These are phyloP conservation scores for Rhododendron ferrugineum DNA, from an alignment of 148 eudicot genomes.

Conservation along the genomic window DNA sequence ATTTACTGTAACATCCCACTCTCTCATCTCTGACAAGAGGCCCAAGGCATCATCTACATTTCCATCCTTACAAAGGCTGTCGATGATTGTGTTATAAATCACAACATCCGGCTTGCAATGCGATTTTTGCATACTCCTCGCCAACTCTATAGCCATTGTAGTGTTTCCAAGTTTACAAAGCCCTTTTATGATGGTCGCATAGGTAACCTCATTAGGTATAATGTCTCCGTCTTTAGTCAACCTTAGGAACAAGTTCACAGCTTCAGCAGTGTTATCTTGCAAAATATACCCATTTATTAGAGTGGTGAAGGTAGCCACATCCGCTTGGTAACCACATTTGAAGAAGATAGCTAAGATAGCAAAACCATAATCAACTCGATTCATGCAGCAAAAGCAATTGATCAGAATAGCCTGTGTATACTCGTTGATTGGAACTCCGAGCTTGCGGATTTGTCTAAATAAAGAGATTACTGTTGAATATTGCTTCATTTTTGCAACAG, in stretches of 20 bases:
- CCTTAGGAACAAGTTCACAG: slow-evolving; percentile 12
- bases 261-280: neutral
- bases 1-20: neutral
- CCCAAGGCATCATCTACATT: neutral
- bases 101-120: neutral
- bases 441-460: neutral
- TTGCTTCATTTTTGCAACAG: neutral
- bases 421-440: neutral
- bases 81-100: neutral
- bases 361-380: slow-evolving; percentile 11
- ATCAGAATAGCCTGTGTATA: neutral
- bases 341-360: slow-evolving; percentile 3
- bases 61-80: slow-evolving; percentile 11
- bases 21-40: slow-evolving; percentile 2
- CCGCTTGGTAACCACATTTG: slow-evolving; percentile 9
- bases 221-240: neutral
- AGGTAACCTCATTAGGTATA: slow-evolving; percentile 3
- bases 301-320: slow-evolving; percentile 2
- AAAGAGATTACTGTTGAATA: neutral
- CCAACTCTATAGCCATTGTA: neutral
- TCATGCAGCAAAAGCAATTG: slow-evolving; percentile 2
- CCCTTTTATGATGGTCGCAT: slow-evolving; percentile 11
- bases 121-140: slow-evolving; percentile 6
- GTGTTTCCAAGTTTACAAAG: slow-evolving; percentile 15
- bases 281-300: neutral